Conservation (phyloP, 2,329 filamentous ascomycete genomes). For the Colletotrichum chrysophilum region DNA sequence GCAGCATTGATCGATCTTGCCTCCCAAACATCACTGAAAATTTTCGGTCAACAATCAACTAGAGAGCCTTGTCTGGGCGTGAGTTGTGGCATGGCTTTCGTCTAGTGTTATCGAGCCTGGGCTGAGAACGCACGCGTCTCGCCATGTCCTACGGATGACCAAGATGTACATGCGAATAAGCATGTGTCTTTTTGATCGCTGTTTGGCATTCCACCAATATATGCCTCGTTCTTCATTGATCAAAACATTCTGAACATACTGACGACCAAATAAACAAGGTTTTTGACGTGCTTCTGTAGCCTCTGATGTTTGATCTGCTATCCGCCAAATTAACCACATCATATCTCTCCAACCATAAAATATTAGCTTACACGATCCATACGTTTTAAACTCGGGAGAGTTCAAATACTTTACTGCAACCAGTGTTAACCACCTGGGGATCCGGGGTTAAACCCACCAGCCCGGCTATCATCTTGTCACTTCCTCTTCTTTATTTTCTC, state of each 20-base stretch:
- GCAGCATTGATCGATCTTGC: not conserved
- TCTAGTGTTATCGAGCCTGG: not conserved
- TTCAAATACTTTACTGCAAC: too few species aligned
- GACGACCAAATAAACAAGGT: rapidly evolving
- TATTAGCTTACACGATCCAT: too few species aligned
- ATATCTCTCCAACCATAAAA: too few species aligned
- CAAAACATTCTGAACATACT: not conserved
- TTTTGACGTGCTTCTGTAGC: not conserved
- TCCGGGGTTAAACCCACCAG: too few species aligned
- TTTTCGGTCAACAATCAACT: not conserved
- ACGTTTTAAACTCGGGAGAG: too few species aligned
- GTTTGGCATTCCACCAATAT: rapidly evolving
- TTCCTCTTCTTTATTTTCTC: too few species aligned
- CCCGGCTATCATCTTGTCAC: rapidly evolving
- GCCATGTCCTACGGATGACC: not conserved
- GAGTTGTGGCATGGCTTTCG: not conserved
- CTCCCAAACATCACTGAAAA: not conserved
- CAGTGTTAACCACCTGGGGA: too few species aligned
- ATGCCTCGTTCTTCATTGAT: rapidly evolving
- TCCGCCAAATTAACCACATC: too few species aligned
- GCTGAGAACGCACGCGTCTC: not conserved
- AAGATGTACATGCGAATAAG: not conserved
- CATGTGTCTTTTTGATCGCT: not conserved
- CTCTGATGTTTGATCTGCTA: not conserved
- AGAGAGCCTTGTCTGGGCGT: rapidly evolving